A percentile compares a stretch with the other conserved stretches of the same genome.
Evolutionary conservation across 192 early-diverging fungal species (phyloP).

Genomic region (Podila minutissima): DNA sequence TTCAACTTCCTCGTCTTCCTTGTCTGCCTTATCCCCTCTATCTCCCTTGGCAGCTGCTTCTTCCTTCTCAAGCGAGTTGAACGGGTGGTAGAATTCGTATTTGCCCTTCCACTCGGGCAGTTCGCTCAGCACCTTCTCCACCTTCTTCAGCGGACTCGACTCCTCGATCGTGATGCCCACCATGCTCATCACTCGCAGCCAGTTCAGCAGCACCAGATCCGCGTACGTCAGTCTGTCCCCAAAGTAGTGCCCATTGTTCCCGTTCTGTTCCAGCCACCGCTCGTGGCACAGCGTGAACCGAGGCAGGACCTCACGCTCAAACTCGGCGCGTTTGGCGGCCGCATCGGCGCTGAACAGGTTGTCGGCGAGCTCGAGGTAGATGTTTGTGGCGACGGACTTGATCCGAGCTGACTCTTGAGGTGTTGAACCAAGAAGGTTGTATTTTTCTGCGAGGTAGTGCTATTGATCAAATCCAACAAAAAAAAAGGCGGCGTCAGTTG

Average conservation of each 20-base stretch:
- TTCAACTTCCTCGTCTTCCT: neutral
- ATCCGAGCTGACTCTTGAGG: conserved; percentile 18
- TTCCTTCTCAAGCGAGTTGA: neutral
- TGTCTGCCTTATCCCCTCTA: neutral
- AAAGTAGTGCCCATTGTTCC: conserved; percentile 32
- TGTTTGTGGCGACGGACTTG: conserved; percentile 32
- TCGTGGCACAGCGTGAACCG: conserved; percentile 22
- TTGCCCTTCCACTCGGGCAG: neutral
- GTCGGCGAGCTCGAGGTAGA: conserved; percentile 22
- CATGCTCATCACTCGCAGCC: conserved; percentile 11
- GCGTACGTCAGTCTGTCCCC: conserved; percentile 10
- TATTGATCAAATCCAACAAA: neutral
- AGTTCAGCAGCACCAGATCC: conserved; percentile 19
- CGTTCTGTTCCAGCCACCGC: conserved; percentile 31
- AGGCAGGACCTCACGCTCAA: conserved; percentile 19
- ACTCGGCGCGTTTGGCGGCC: conserved; percentile 10
- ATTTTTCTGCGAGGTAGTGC: conserved; percentile 47
- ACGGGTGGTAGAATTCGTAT: neutral
- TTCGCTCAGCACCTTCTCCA: neutral
- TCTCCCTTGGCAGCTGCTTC: neutral
- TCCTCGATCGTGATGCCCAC: neutral
- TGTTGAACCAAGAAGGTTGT: conserved; percentile 24
- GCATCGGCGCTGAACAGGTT: conserved; percentile 10
- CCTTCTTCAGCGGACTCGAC: neutral
- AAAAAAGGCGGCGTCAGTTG: neutral